Evolutionary conservation across 495 filamentous ascomycete species (phyloP), one percentile per base, ranked within the genome.

Genomic region (Penicillium salamii): DNA sequence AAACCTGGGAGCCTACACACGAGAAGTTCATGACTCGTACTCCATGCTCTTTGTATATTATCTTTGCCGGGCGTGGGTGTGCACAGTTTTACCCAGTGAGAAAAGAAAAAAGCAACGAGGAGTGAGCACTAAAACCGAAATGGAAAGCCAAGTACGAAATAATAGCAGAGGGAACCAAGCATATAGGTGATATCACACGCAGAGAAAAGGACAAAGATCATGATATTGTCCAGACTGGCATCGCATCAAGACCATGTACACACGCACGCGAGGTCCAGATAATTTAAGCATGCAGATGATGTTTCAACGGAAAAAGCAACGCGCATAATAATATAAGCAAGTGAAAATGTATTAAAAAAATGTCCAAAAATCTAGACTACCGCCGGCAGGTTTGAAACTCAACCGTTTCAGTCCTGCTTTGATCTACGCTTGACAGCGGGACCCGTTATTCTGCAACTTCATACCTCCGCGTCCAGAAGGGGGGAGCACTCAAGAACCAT

Each of bases 401-500:
- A 13, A 8, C 35, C 24, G 28, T 39, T n/a, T 12, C 36, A 40
- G 20, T 21, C 34, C n/a, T 18, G 28, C 19, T 12, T 39, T 19
- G 17, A 32, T 32, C 38, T 15, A 21, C 31, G 29, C 12, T 8
- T 36, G 32, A 36, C 42, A 26, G 19, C 3, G n/a, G 19, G 17
- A 23, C 35, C 26, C 18, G 26, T 31, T 48, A 48, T 48, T 48
- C 46, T 24, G 37, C 35, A 14, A 40, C 35, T 19, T 40, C 46
- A 48, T 48, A 32, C n/a, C 36, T 40, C 28, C 35, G 46, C 2
- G 20, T 31, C 12, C 29, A 42, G 13, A 35, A 44, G 15, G 48
- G 20, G 3, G 39, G 49, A 12, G n/a, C 28, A 3, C 20, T 42
- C 14, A 34, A 15, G 24, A 59, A 55, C 23, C 54, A 41, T 6